These are phyloP conservation scores for Chrysoporthe austroafricana DNA, from an alignment of 2,329 filamentous ascomycete species.

Conservation along the genomic window DNA sequence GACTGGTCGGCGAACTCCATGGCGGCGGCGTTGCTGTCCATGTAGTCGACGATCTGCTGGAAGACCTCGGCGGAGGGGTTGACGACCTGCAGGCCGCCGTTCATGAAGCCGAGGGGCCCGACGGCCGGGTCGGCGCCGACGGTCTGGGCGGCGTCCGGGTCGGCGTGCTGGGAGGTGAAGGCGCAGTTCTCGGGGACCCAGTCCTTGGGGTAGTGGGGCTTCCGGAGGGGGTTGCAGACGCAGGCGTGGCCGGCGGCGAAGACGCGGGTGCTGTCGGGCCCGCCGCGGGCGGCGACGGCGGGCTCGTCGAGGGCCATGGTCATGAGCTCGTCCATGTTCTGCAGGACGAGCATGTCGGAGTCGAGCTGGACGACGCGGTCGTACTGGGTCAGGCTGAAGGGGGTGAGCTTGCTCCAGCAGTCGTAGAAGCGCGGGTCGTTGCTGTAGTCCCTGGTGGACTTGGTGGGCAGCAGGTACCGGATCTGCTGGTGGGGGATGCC, in stretches of 20 bases:
- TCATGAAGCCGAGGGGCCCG: conserved; percentile 56
- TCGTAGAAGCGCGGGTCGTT: conserved; percentile 86
- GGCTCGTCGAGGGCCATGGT: conserved; percentile 62
- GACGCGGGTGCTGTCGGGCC: conserved; percentile 59
- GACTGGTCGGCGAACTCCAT: conserved; percentile 65
- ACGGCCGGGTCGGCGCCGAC: conserved; percentile 48
- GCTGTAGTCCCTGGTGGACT: conserved; percentile 66
- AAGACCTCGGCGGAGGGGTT: conserved; percentile 54
- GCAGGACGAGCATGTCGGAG: conserved; percentile 81
- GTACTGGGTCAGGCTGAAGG: conserved; percentile 78
- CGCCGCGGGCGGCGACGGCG: conserved; percentile 25
- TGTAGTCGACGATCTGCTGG: conserved; percentile 53
- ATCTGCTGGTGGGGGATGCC: conserved; percentile 72
- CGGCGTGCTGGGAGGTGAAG: conserved; percentile 57
- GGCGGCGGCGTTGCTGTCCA: conserved; percentile 50
- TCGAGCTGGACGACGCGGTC: conserved; percentile 82
- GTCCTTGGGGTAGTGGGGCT: conserved; percentile 75
- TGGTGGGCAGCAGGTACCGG: conserved; percentile 71
- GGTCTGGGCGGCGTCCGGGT: conserved; percentile 51
- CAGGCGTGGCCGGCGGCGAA: conserved; percentile 86
- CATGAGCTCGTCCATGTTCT: conserved; percentile 94
- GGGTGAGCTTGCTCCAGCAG: conserved; percentile 85
- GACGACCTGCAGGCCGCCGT: conserved; percentile 62
- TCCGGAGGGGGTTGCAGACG: conserved; percentile 81
- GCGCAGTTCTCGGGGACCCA: conserved; percentile 66